phyloP scores from a whole-genome alignment of 305 asterid species.

The Solanum hybrid region DNA sequence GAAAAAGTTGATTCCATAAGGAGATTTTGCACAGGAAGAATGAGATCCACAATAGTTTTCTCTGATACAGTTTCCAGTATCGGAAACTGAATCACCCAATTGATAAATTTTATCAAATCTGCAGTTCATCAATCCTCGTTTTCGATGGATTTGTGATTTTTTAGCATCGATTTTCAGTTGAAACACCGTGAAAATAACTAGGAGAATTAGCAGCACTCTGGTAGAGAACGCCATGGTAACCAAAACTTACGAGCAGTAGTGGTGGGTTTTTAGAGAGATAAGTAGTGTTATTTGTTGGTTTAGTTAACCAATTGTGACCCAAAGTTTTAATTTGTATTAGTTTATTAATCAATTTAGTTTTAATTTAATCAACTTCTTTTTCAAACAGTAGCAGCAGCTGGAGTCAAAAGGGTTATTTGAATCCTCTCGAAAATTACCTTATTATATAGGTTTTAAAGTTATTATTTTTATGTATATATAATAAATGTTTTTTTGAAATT shows the following conservation, averaged over 20 bases:
- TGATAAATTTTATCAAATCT: slow-evolving; percentile 11
- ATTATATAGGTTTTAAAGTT: too few species aligned
- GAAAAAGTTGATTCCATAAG: slow-evolving; percentile 4
- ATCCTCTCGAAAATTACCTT: not conserved
- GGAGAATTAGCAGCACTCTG: not conserved
- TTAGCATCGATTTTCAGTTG: not conserved
- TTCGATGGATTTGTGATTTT: not conserved
- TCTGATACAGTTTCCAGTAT: slow-evolving; percentile 16
- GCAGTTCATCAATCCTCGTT: not conserved
- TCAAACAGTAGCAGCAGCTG: not conserved
- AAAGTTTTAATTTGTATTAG: not conserved
- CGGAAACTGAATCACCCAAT: slow-evolving; percentile 17
- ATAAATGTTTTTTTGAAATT: too few species aligned
- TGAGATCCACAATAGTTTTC: slow-evolving; percentile 1
- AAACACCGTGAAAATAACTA: not conserved
- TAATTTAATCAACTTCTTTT: not conserved
- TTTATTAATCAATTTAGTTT: not conserved
- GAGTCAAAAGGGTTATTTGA: not conserved
- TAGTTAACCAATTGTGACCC: not conserved
- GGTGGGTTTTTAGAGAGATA: not conserved
- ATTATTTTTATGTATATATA: too few species aligned
- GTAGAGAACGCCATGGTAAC: not conserved
- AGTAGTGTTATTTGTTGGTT: not conserved
- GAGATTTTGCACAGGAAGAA: not conserved
- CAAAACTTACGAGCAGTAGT: not conserved